Conservation (phyloP, 306 rosid species). For the Luffa acutangula region DNA sequence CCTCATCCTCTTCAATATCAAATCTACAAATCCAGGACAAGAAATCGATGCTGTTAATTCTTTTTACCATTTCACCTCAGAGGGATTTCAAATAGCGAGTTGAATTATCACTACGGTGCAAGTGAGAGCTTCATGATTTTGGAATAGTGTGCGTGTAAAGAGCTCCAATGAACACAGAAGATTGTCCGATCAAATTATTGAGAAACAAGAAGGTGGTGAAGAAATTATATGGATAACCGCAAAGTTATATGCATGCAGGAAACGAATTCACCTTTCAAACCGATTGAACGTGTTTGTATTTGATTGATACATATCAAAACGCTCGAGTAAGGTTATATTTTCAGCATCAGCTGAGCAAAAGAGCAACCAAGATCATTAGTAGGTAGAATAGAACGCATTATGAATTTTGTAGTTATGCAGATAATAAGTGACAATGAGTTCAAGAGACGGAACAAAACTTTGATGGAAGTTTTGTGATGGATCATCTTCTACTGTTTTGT, state of each 20-base stretch:
- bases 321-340: slow-evolving; percentile 50
- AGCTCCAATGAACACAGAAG: not conserved
- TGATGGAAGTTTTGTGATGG: slow-evolving; percentile 44
- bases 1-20: slow-evolving; percentile 63
- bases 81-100: not conserved
- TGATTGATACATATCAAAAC: slow-evolving; percentile 35
- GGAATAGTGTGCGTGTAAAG: not conserved
- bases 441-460: slow-evolving; percentile 33
- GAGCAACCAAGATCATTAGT: slow-evolving; percentile 15
- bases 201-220: not conserved
- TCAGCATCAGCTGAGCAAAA: slow-evolving; percentile 46
- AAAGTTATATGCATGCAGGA: not conserved
- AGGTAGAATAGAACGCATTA: not conserved
- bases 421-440: slow-evolving; percentile 6
- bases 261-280: slow-evolving; percentile 49
- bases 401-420: not conserved
- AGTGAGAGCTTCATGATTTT: not conserved
- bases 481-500: slow-evolving; percentile 27
- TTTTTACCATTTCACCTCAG: not conserved
- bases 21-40: slow-evolving; percentile 38
- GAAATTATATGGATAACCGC: not conserved
- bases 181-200: not conserved
- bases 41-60: not conserved
- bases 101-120: not conserved
- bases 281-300: slow-evolving; percentile 27